Evolutionary conservation across 2,329 filamentous ascomycete genomes (phyloP).

Genomic region (Zarea fungicola): DNA sequence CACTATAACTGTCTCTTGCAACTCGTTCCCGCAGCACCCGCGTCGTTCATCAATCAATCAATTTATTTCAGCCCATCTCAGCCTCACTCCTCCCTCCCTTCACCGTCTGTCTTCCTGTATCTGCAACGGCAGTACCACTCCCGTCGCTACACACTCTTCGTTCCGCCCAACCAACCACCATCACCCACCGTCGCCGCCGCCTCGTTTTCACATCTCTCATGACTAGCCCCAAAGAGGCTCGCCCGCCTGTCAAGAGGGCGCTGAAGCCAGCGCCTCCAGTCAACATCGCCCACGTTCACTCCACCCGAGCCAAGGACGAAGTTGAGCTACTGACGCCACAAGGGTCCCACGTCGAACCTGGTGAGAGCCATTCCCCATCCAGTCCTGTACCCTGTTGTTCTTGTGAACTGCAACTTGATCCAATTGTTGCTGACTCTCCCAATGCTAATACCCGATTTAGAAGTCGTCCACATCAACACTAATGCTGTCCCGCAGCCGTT

Average conservation of each 20-base stretch:
- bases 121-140: slow-evolving; percentile 1
- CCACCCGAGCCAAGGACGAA: slow-evolving; percentile 9
- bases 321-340: slow-evolving; percentile 11
- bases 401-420: neutral
- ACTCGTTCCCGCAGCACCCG: too few species aligned
- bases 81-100: neutral
- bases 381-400: neutral
- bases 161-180: slow-evolving; percentile 1
- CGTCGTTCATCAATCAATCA: too few species aligned
- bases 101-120: slow-evolving; percentile 1
- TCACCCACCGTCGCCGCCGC: neutral
- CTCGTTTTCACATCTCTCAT: slow-evolving; percentile 13
- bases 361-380: slow-evolving; percentile 5
- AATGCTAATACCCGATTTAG: slow-evolving; percentile 3
- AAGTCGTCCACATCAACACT: slow-evolving; percentile 18
- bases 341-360: slow-evolving; percentile 14
- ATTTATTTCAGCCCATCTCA: neutral
- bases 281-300: slow-evolving; percentile 9
- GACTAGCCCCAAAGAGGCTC: slow-evolving; percentile 11
- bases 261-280: slow-evolving; percentile 6
- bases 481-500: slow-evolving; percentile 19
- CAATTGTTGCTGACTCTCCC: slow-evolving; percentile 5
- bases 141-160: neutral
- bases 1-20: too few species aligned
- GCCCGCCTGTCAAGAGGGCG: slow-evolving; percentile 13